Evolutionary conservation across 805 yeast genomes (phyloP).

Genomic region (Pichia rugopelliculosa): DNA sequence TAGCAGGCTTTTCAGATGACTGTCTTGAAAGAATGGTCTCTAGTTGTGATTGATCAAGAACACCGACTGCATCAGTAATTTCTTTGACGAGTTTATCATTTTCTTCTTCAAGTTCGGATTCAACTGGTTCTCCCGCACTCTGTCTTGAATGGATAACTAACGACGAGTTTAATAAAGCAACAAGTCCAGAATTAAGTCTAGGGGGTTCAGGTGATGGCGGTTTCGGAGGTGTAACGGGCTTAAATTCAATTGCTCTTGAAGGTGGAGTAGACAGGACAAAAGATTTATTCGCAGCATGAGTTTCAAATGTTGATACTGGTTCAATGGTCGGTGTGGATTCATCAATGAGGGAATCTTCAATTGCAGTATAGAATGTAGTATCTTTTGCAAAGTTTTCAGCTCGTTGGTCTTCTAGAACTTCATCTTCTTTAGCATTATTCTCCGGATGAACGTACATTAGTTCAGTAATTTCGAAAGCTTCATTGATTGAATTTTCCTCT

Average conservation of each 20-base stretch:
- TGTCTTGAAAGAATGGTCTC: background rate
- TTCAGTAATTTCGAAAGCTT: background rate
- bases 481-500: background rate
- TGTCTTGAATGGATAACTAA: constrained; percentile 1
- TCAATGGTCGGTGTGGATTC: constrained; percentile 5
- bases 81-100: constrained; percentile 4
- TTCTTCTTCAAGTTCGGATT: constrained; percentile 7
- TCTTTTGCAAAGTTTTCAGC: background rate
- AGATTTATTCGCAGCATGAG: background rate
- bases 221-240: constrained; percentile 13
- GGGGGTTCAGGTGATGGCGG: constrained; percentile 25
- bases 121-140: constrained; percentile 8
- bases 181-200: background rate
- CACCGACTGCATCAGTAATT: background rate
- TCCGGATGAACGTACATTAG: background rate
- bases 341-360: background rate
- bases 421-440: background rate
- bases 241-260: constrained; percentile 2
- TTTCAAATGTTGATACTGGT: background rate
- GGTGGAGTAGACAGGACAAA: background rate
- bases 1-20: background rate
- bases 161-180: constrained; percentile 4
- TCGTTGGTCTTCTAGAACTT: background rate
- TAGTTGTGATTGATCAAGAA: background rate
- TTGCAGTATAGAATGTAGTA: constrained; percentile 1